Base-by-base conservation (phyloP, 441 rosid genomes). In the Jatropha podagrica region DNA sequence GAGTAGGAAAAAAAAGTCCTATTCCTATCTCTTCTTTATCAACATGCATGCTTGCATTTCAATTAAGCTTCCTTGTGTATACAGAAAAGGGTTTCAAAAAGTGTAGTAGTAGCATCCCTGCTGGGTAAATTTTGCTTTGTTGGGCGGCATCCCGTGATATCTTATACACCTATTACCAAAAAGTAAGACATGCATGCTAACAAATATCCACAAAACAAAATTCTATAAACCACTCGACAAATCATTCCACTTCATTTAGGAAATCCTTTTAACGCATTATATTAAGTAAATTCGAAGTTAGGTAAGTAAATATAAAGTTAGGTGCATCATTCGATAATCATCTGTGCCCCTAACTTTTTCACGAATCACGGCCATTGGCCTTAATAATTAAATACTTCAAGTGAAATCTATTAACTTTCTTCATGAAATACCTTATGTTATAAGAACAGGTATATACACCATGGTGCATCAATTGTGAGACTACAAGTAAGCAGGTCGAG, bases 401-500 rank as follows among this genome's bases (percentile, higher is more conserved):
- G 7, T 38, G 20, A 15, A 15, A 20, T 20, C 27, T 23, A 6
- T 26, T 26, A 51, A 20, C 5, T 41, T 76, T 61, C 40, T 40
- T 32, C 11, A 55, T 70, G 59, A 74, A n/a, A 72, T 51, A 40
- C n/a, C 41, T 77, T 58, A 41, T 74, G 62, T 70, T 69, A 26
- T 65, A 46, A 64, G 44, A 81, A 79, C 76, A 95, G 99, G 91
- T 95, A 56, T 83, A 88, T 76, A 87, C 95, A 20, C 95, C 97
- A 73, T 95, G 97, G 97, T 95, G 97, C 85, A 69, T 88, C 80
- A 85, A 78, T 71, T 95, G 96, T 62, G 96, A 93, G 78, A 81
- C 91, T 7, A 69, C 87, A 65, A 91, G 90, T 74, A 91, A 91
- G 89, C 91, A 95, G 75, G 74, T 93, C 0, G 97, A 93, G 86